Evolutionary conservation across 73 alveolate genomes (phyloP), one percentile per base, ranked within the genome.

Genomic region (Paramecium pentaurelia): DNA sequence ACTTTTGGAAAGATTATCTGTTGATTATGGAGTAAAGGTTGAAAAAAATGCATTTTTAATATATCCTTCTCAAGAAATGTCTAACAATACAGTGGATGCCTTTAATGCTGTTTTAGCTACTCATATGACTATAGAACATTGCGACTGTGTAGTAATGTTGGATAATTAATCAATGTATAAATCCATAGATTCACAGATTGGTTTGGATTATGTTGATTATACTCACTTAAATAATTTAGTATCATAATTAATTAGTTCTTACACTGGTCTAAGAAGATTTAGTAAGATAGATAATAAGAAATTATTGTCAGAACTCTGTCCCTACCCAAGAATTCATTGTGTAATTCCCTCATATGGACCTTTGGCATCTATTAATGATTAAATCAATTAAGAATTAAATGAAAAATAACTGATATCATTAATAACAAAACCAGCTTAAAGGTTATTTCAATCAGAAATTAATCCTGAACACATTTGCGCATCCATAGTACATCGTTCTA

Each of bases 1-100:
- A 10, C 58, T 88, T n/a, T 40, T 71, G 8, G 86, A 36, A 49
- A 68, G 86, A 45, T 36, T 88, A n/a, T 40, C 90, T 27, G 94
- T 70, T 54, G 94, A 88, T 11, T 88, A 88, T 70, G 71, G 77
- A 58, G 16, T 3, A 20, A 86, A 30, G 70, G 28, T 14, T 4
- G 28, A 16, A 2, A 60, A 60, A 30, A 18, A 22, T 30, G 77
- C 32, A 10, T 60, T 60, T 9, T 20, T 60, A 11, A 7, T 60
- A 22, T 60, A 27, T 20, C 37, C 77, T 3, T 60, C 77, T 60
- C 5, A 27, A 18, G 9, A 60, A 25, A 60, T 60, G 9, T 60
- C 77, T 20, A 60, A 60, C 22, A 60, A 60, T 60, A 60, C 6
- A 27, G 77, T 60, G n/a, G 77, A 60, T 25, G 22, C 40, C 6